Conservation (phyloP, 208 protist genomes). For the Trypanosoma avium region DNA sequence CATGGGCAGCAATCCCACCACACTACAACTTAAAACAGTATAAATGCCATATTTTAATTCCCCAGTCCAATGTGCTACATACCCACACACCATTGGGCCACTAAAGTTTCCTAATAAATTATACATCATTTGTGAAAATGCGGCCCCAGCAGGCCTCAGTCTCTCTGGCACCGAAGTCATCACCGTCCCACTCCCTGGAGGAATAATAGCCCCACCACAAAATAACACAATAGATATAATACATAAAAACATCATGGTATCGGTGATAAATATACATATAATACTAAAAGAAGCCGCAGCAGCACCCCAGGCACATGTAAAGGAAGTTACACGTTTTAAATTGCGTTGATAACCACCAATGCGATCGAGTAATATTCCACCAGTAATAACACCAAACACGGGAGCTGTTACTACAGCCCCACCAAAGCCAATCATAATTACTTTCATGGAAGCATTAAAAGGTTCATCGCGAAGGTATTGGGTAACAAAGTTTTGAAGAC, state of each 20-base stretch:
- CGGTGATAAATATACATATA: slow-evolving; percentile 73
- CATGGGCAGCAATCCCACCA: slow-evolving; percentile 64
- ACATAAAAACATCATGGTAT: slow-evolving; percentile 63
- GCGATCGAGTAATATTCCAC: slow-evolving; percentile 82
- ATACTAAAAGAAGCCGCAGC: slow-evolving; percentile 62
- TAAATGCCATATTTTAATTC: slow-evolving; percentile 76
- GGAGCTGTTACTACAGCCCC: slow-evolving; percentile 76
- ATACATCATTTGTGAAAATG: slow-evolving; percentile 85
- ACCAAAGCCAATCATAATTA: slow-evolving; percentile 84
- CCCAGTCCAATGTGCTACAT: slow-evolving; percentile 63
- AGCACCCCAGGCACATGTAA: slow-evolving; percentile 52
- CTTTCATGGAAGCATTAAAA: slow-evolving; percentile 79
- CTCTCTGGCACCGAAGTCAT: slow-evolving; percentile 67
- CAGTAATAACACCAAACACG: slow-evolving; percentile 79
- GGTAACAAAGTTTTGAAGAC: slow-evolving; percentile 92
- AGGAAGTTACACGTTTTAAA: slow-evolving; percentile 52
- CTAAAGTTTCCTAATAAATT: slow-evolving; percentile 90
- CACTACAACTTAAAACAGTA: slow-evolving; percentile 62
- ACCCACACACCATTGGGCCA: slow-evolving; percentile 85
- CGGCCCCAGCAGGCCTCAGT: slow-evolving; percentile 60
- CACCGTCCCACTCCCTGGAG: slow-evolving; percentile 70
- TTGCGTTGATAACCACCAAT: slow-evolving; percentile 85
- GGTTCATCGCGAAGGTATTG: slow-evolving; percentile 78
- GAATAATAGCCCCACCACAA: slow-evolving; percentile 84
- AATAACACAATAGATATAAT: slow-evolving; percentile 87